Conservation (phyloP, 2,329 filamentous ascomycete species). For the Lecanicillium sp. region DNA sequence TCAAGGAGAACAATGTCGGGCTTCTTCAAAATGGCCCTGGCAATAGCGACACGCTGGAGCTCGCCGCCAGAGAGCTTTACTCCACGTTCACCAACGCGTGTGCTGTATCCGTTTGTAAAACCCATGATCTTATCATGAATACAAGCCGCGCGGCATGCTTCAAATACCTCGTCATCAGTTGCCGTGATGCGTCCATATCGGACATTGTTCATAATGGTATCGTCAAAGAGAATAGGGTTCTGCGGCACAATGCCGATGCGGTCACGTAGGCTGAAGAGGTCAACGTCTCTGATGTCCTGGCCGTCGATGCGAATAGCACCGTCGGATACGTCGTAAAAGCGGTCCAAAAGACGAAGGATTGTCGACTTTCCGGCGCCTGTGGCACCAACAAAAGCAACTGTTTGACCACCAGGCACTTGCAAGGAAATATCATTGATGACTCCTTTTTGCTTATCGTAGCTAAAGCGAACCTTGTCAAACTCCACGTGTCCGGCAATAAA, state of each 20-base stretch:
- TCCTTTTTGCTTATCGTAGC: slow-evolving; percentile 51
- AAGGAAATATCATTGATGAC: slow-evolving; percentile 49
- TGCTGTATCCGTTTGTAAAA: slow-evolving; percentile 28
- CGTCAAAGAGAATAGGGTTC: slow-evolving; percentile 47
- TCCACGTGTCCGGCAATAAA: slow-evolving; percentile 45
- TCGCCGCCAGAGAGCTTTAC: slow-evolving; percentile 60
- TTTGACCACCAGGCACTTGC: slow-evolving; percentile 41
- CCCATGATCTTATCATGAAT: slow-evolving; percentile 51
- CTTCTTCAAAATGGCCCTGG: slow-evolving; percentile 63
- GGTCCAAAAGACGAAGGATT: slow-evolving; percentile 48
- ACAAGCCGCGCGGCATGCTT: slow-evolving; percentile 46
- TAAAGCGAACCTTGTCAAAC: slow-evolving; percentile 49
- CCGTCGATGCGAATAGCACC: slow-evolving; percentile 49
- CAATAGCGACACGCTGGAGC: slow-evolving; percentile 59
- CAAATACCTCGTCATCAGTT: slow-evolving; percentile 46
- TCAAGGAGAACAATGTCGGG: slow-evolving; percentile 72
- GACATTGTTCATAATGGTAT: slow-evolving; percentile 52
- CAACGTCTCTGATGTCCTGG: slow-evolving; percentile 47
- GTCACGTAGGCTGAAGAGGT: slow-evolving; percentile 42
- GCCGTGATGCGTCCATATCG: slow-evolving; percentile 47
- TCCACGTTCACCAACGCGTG: slow-evolving; percentile 9
- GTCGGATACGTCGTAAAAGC: slow-evolving; percentile 48
- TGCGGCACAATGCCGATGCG: slow-evolving; percentile 51
- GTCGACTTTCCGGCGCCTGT: slow-evolving; percentile 55
- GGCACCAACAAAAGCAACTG: slow-evolving; percentile 52